phyloP scores from a whole-genome alignment of 768 basidiomycete species.

The Tylopilus sp. region DNA sequence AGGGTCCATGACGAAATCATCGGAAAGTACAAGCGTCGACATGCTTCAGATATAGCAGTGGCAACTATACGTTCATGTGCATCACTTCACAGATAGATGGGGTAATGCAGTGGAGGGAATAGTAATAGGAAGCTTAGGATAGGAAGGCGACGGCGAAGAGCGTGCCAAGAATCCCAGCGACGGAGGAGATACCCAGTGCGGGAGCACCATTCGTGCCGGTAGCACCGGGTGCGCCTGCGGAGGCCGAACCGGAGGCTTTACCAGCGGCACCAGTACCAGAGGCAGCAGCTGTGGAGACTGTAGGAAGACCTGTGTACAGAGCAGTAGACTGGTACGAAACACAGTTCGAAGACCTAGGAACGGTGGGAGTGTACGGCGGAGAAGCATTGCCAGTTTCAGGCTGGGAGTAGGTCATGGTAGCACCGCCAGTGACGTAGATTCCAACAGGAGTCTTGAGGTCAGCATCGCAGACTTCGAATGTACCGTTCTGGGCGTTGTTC shows the following conservation, averaged over 20 bases:
- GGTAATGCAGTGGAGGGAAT: not conserved
- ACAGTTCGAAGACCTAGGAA: conserved; percentile 46
- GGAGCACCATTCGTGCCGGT: conserved; percentile 21
- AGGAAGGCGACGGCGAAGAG: conserved; percentile 38
- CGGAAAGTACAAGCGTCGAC: not conserved
- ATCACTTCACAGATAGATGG: conserved; percentile 1
- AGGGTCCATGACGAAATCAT: conserved; percentile 11
- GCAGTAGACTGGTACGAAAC: conserved; percentile 33
- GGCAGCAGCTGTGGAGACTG: not conserved
- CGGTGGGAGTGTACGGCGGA: conserved; percentile 40
- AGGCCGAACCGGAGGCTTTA: conserved; percentile 8
- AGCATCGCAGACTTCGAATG: conserved; percentile 63
- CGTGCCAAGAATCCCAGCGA: conserved; percentile 34
- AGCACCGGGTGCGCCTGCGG: conserved; percentile 12
- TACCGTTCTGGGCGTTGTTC: conserved; percentile 49
- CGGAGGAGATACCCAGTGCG: conserved; percentile 29
- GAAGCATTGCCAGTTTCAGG: conserved; percentile 32
- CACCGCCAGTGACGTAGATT: conserved; percentile 41
- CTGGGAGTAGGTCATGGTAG: conserved; percentile 41
- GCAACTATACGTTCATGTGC: not conserved
- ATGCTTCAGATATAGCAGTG: not conserved
- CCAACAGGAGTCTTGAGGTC: conserved; percentile 65
- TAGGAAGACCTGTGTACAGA: conserved; percentile 33
- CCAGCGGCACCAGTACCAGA: conserved; percentile 7
- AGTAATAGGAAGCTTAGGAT: conserved; percentile 23